These are phyloP conservation scores for Neofusicoccum cordaticola DNA, from an alignment of 2,329 filamentous ascomycete genomes.

Conservation along the genomic window DNA sequence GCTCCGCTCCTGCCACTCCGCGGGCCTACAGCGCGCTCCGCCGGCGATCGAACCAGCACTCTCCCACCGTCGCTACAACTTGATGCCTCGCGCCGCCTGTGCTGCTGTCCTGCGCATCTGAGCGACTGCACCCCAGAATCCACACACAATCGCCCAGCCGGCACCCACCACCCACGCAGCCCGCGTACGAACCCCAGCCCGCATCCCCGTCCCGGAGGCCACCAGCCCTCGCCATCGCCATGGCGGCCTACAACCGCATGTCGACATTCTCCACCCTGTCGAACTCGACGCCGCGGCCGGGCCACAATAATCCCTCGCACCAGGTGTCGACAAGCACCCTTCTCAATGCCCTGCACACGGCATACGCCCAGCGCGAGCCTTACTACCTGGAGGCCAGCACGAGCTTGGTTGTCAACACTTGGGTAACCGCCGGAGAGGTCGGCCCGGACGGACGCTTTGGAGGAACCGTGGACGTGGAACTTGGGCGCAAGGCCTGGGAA, in stretches of 20 bases:
- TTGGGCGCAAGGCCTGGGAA: slow-evolving; percentile 87
- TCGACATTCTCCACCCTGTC: slow-evolving; percentile 62
- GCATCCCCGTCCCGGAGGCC: not conserved
- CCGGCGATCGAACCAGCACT: slow-evolving; percentile 5
- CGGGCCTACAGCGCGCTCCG: not conserved
- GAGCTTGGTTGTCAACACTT: slow-evolving; percentile 91
- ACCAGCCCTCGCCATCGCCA: slow-evolving; percentile 1
- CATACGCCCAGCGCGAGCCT: slow-evolving; percentile 78
- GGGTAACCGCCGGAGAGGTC: slow-evolving; percentile 75
- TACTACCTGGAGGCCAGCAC: slow-evolving; percentile 86
- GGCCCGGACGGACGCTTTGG: slow-evolving; percentile 67
- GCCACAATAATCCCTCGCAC: slow-evolving; percentile 62
- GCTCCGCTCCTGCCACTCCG: not conserved
- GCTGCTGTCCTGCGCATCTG: not conserved
- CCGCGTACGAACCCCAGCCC: not conserved
- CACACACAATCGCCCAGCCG: not conserved
- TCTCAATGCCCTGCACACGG: slow-evolving; percentile 86
- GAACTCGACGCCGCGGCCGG: slow-evolving; percentile 52
- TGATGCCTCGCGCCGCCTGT: not conserved
- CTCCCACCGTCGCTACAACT: slow-evolving; percentile 8
- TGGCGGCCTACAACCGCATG: slow-evolving; percentile 56
- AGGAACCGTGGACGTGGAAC: slow-evolving; percentile 74
- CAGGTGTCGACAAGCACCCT: slow-evolving; percentile 92
- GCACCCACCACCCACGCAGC: not conserved
- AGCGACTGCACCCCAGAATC: not conserved